phyloP scores from a whole-genome alignment of 2,329 filamentous ascomycete genomes.

The Calonectria hongkongensis region DNA sequence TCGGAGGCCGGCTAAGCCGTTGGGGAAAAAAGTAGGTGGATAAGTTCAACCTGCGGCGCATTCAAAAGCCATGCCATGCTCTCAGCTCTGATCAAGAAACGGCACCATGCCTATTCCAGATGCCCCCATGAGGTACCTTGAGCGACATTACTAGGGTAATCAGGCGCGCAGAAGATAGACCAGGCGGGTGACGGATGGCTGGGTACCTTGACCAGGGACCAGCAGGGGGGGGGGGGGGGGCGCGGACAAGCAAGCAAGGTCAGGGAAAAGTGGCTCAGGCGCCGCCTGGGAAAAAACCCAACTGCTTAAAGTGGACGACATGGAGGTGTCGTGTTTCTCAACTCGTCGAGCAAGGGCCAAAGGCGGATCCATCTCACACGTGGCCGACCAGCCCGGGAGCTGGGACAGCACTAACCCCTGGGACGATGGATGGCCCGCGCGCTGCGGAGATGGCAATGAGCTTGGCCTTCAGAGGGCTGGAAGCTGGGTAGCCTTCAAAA shows the following conservation, averaged over 20 bases:
- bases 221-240: constrained; percentile 32
- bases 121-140: constrained; percentile 14
- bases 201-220: constrained; percentile 38
- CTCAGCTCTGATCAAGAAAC: constrained; percentile 31
- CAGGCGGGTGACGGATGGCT: constrained; percentile 38
- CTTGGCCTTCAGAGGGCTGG: constrained; percentile 17
- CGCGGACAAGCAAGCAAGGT: constrained; percentile 30
- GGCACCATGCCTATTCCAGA: constrained; percentile 29
- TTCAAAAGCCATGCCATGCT: constrained; percentile 38
- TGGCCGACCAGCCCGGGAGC: constrained; percentile 47
- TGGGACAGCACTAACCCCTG: constrained; percentile 43
- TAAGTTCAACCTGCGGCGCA: constrained; percentile 11
- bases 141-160: constrained; percentile 23
- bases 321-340: constrained; percentile 48
- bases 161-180: constrained; percentile 24
- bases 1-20: constrained; percentile 38
- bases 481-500: constrained; percentile 22
- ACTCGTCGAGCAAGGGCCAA: constrained; percentile 49
- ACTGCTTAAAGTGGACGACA: constrained; percentile 43
- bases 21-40: constrained; percentile 32
- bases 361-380: constrained; percentile 53
- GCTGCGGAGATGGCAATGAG: constrained; percentile 39
- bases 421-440: constrained; percentile 40
- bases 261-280: constrained; percentile 42
- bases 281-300: constrained; percentile 41